Percentiles rank a stretch among this genome's conserved stretches.
Conservation (phyloP, 2,329 filamentous ascomycete species). For the Colletotrichum graminicola region DNA sequence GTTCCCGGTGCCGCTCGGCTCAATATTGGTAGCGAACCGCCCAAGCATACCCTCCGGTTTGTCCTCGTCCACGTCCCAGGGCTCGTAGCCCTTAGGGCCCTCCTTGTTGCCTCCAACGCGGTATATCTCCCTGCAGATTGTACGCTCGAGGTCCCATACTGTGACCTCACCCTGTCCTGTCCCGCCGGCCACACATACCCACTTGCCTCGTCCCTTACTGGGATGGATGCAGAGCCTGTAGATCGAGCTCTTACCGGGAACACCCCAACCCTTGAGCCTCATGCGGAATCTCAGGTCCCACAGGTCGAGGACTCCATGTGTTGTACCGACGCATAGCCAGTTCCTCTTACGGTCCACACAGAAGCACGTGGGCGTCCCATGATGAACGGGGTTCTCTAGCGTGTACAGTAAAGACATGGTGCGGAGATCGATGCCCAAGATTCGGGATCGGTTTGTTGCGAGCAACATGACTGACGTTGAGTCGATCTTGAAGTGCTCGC, state of each 20-base stretch:
- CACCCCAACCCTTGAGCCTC: conserved; percentile 87
- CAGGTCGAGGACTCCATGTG: conserved; percentile 90
- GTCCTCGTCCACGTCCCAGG: conserved; percentile 92
- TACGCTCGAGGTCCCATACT: conserved; percentile 95
- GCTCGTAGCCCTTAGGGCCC: conserved; percentile 76
- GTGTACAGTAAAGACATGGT: conserved; percentile 86
- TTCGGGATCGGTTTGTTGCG: conserved; percentile 86
- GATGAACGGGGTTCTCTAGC: conserved; percentile 88
- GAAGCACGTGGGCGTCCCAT: conserved; percentile 92
- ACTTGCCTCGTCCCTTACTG: conserved; percentile 80
- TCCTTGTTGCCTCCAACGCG: conserved; percentile 75
- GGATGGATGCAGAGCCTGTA: conserved; percentile 85
- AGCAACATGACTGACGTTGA: conserved; percentile 85
- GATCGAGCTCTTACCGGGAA: conserved; percentile 84
- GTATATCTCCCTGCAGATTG: conserved; percentile 89
- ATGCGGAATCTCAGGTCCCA: conserved; percentile 98
- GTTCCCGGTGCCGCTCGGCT: conserved; percentile 67
- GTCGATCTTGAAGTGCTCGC: conserved; percentile 90
- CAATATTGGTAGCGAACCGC: conserved; percentile 82
- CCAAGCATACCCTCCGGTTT: conserved; percentile 87
- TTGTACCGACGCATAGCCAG: conserved; percentile 92
- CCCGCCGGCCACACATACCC: conserved; percentile 90
- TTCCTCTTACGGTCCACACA: conserved; percentile 87
- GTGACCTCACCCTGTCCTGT: conserved; percentile 90
- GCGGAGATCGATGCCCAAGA: conserved; percentile 87